Evolutionary conservation across 129 eudicot genomes (phyloP).

Genomic region (Sambucus nigra): DNA sequence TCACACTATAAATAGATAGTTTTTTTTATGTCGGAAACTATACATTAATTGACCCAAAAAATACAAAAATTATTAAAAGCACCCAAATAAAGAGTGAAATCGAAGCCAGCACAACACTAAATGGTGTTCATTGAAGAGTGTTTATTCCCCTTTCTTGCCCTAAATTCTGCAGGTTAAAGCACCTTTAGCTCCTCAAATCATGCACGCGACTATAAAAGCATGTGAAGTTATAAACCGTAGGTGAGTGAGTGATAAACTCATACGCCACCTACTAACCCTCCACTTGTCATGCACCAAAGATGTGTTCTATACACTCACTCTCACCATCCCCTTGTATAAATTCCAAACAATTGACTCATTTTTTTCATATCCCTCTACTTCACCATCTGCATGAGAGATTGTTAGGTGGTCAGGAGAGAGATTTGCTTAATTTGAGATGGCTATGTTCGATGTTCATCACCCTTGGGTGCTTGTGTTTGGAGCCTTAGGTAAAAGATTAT

Average conservation of each 20-base stretch:
- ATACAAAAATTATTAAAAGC: too few species aligned
- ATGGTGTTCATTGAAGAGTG: too few species aligned
- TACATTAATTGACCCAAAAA: too few species aligned
- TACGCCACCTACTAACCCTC: slow-evolving; percentile 52
- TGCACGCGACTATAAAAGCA: slow-evolving; percentile 13
- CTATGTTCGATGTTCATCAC: slow-evolving; percentile 41
- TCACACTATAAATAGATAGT: too few species aligned
- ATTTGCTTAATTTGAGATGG: slow-evolving; percentile 27
- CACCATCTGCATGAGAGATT: slow-evolving; percentile 16
- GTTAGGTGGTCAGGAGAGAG: slow-evolving; percentile 2
- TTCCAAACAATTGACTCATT: not conserved
- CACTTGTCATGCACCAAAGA: slow-evolving; percentile 59
- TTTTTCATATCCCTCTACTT: slow-evolving; percentile 1
- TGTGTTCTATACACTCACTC: slow-evolving; percentile 24
- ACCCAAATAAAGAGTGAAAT: too few species aligned
- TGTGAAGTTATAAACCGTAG: slow-evolving; percentile 4
- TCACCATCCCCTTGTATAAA: slow-evolving; percentile 22
- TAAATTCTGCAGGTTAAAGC: too few species aligned
- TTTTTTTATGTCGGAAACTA: too few species aligned
- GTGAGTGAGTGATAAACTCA: slow-evolving; percentile 35
- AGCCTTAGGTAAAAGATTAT: slow-evolving; percentile 46
- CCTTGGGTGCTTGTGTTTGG: slow-evolving; percentile 57
- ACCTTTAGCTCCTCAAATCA: too few species aligned
- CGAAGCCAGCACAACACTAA: too few species aligned
- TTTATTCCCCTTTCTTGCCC: too few species aligned